phyloP scores from a whole-genome alignment of 1,284 basidiomycete species.

The Takashimella tepidaria region DNA sequence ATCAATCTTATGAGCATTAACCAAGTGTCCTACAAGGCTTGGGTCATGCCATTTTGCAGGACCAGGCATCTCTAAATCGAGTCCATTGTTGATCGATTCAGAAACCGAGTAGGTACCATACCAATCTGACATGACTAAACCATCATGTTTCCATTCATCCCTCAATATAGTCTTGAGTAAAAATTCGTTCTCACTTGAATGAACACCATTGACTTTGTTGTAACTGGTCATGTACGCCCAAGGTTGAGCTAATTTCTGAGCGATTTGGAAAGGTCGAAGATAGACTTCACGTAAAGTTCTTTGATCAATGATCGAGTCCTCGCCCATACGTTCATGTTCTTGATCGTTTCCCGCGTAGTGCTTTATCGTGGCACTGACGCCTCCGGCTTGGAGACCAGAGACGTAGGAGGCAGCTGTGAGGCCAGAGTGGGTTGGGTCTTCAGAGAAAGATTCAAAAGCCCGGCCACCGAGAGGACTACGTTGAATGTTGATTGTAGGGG shows the following conservation, averaged over 20 bases:
- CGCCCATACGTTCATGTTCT: slow-evolving; percentile 37
- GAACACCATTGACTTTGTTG: slow-evolving; percentile 60
- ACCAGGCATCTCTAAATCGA: slow-evolving; percentile 52
- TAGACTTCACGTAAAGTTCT: slow-evolving; percentile 75
- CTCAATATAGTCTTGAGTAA: slow-evolving; percentile 39
- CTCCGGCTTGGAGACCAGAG: slow-evolving; percentile 64
- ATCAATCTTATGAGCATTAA: slow-evolving; percentile 56
- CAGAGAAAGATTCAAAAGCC: slow-evolving; percentile 59
- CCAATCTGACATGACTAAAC: slow-evolving; percentile 56
- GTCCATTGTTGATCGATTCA: slow-evolving; percentile 61
- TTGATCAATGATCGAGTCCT: slow-evolving; percentile 23
- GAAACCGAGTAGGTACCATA: slow-evolving; percentile 64
- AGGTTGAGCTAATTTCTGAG: slow-evolving; percentile 57
- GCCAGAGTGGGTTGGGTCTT: slow-evolving; percentile 70
- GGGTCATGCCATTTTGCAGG: slow-evolving; percentile 21
- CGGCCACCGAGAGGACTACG: slow-evolving; percentile 69
- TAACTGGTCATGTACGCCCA: slow-evolving; percentile 49
- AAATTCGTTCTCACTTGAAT: slow-evolving; percentile 66
- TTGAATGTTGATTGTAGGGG: slow-evolving; percentile 75
- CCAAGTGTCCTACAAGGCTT: slow-evolving; percentile 53
- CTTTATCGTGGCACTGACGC: slow-evolving; percentile 56
- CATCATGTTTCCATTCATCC: slow-evolving; percentile 64
- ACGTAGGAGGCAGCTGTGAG: slow-evolving; percentile 65
- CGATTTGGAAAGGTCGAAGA: slow-evolving; percentile 71
- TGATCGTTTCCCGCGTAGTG: slow-evolving; percentile 47